Conservation (phyloP, 805 yeast genomes). For the Schwanniomyces pseudopolymorphus region DNA sequence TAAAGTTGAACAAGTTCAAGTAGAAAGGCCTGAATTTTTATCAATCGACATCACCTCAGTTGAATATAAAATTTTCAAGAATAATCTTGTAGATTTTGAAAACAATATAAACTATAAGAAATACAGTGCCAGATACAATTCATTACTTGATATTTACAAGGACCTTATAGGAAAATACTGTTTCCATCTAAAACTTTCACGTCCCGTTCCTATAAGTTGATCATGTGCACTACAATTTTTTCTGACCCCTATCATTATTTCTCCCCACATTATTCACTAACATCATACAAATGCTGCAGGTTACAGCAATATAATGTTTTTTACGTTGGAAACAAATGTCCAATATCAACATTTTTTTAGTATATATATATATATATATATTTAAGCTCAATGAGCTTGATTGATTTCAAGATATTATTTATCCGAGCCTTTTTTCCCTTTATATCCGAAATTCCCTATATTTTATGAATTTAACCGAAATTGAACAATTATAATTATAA, state of each 20-base stretch:
- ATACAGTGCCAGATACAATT: background rate
- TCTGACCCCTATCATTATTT: background rate
- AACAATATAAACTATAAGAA: constrained; percentile 4
- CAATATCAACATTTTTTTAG: background rate
- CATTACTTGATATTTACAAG: constrained; percentile 3
- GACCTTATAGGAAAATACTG: constrained; percentile 5
- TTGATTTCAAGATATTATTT: background rate
- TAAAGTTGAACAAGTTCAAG: constrained; percentile 8
- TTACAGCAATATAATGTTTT: background rate
- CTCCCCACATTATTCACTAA: too few species aligned
- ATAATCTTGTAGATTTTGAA: constrained; percentile 10
- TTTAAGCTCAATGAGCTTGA: too few species aligned
- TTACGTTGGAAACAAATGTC: background rate
- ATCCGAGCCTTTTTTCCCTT: background rate
- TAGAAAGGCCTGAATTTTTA: constrained; percentile 2
- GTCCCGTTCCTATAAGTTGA: background rate
- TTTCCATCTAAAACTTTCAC: background rate
- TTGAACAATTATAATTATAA: background rate
- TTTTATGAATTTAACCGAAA: background rate
- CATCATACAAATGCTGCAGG: background rate
- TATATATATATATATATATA: background rate
- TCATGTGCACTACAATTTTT: background rate
- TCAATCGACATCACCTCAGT: constrained; percentile 5
- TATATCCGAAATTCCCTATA: background rate
- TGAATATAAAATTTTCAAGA: constrained; percentile 9